Conservation (phyloP, 306 rosid species). For the Quillaja saponaria region DNA sequence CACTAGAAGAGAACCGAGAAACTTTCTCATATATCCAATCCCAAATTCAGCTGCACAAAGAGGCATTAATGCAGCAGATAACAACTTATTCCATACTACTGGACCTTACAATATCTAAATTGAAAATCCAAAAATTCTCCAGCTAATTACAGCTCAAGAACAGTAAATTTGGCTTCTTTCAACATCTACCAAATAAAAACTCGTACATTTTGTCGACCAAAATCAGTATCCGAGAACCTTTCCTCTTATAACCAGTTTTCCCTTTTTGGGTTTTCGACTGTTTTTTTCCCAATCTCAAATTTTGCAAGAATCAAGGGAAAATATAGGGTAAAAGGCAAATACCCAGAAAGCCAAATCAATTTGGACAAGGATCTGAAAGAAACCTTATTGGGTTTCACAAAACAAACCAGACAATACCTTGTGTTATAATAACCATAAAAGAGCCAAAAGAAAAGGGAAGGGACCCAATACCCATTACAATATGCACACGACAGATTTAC, state of each 20-base stretch:
- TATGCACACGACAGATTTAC: slow-evolving; percentile 21
- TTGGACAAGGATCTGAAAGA: slow-evolving; percentile 24
- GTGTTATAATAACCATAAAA: slow-evolving; percentile 16
- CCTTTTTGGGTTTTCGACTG: slow-evolving; percentile 13
- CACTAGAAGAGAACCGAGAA: slow-evolving; percentile 32
- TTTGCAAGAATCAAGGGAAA: slow-evolving; percentile 25
- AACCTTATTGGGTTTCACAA: slow-evolving; percentile 38
- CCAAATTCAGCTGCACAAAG: slow-evolving; percentile 19
- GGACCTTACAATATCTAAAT: slow-evolving; percentile 10
- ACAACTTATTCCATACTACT: slow-evolving; percentile 24
- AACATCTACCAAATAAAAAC: not conserved
- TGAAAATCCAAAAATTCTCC: slow-evolving; percentile 8
- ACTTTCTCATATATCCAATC: slow-evolving; percentile 25
- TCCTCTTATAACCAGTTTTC: slow-evolving; percentile 11
- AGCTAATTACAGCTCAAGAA: slow-evolving; percentile 32
- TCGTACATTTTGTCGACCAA: slow-evolving; percentile 28
- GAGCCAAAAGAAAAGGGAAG: slow-evolving; percentile 33
- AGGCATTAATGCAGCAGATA: not conserved
- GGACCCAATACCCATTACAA: slow-evolving; percentile 21
- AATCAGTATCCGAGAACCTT: slow-evolving; percentile 32
- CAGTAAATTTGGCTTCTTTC: slow-evolving; percentile 16
- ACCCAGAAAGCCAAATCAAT: slow-evolving; percentile 42
- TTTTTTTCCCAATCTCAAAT: slow-evolving; percentile 27
- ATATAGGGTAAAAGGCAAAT: slow-evolving; percentile 21
- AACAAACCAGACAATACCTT: slow-evolving; percentile 42